Evolutionary conservation across 2,329 filamentous ascomycete species (phyloP).

Genomic region (Bertia moriformis): DNA sequence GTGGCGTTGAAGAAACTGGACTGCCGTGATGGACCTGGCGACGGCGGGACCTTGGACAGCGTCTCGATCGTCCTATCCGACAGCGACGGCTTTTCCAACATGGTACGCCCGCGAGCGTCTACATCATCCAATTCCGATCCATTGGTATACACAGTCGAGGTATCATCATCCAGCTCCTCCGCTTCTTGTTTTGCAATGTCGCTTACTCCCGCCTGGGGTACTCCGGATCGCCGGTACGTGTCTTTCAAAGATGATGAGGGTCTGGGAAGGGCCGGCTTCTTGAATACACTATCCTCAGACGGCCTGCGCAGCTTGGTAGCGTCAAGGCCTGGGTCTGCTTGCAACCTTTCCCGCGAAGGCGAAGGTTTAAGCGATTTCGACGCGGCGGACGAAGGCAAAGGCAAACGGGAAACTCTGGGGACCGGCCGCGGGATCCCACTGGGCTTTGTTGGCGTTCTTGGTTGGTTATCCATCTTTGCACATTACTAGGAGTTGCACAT

Average conservation of each 20-base stretch:
- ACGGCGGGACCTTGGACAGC: constrained; percentile 37
- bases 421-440: constrained; percentile 26
- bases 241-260: too few relatives aligned
- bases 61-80: constrained; percentile 49
- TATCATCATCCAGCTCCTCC: too few relatives aligned
- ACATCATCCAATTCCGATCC: not conserved
- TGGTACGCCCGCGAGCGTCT: too few relatives aligned
- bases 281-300: not conserved
- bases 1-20: constrained; percentile 39
- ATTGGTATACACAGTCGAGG: too few relatives aligned
- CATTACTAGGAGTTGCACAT: not conserved
- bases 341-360: constrained; percentile 24
- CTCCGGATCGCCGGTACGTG: too few relatives aligned
- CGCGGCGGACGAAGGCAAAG: constrained; percentile 21
- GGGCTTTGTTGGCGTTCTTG: constrained; percentile 10
- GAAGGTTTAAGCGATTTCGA: constrained; percentile 19
- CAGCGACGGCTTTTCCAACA: constrained; percentile 27
- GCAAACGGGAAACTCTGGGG: constrained; percentile 30
- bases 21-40: constrained; percentile 32
- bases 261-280: not conserved
- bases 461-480: not conserved
- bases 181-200: too few relatives aligned
- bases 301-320: constrained; percentile 15
- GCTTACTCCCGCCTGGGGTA: too few relatives aligned
- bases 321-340: constrained; percentile 20